Percentiles rank a stretch among this genome's conserved stretches.
Evolutionary conservation across 768 basidiomycete species (phyloP).

Genomic region (Russula compacta): DNA sequence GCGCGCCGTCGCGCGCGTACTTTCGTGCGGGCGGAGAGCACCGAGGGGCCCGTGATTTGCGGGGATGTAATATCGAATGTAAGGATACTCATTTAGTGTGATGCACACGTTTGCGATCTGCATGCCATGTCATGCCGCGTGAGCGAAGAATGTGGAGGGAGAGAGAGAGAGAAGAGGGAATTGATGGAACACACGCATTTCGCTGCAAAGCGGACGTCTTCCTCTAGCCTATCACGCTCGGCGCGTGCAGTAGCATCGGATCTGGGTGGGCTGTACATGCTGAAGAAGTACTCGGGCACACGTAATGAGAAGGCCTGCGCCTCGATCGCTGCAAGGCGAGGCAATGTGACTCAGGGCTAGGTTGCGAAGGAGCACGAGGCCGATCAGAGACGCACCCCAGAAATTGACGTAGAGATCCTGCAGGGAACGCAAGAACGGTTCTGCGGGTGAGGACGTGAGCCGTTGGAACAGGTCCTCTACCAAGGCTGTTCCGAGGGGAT

Average conservation of each 20-base stretch:
- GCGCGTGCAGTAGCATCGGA: conserved; percentile 55
- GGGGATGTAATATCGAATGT: conserved; percentile 87
- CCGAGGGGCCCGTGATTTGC: conserved; percentile 76
- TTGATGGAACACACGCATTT: conserved; percentile 50
- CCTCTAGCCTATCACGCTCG: conserved; percentile 70
- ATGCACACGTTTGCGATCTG: conserved; percentile 88
- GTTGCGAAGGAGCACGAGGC: background rate
- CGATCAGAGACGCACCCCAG: conserved; percentile 54
- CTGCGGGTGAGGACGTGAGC: conserved; percentile 65
- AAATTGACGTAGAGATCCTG: conserved; percentile 91
- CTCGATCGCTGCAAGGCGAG: conserved; percentile 57
- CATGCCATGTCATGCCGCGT: background rate
- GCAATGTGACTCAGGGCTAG: background rate
- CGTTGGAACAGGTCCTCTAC: conserved; percentile 68
- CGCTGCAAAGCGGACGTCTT: conserved; percentile 71
- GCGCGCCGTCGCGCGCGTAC: conserved; percentile 53
- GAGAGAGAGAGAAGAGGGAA: background rate
- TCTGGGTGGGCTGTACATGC: conserved; percentile 78
- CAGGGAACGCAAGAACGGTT: conserved; percentile 63
- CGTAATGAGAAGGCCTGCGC: conserved; percentile 77
- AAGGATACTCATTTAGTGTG: conserved; percentile 84
- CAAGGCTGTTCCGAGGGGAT: conserved; percentile 43
- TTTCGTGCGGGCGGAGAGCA: conserved; percentile 59
- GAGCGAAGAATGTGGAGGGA: background rate
- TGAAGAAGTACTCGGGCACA: conserved; percentile 75